phyloP scores from a whole-genome alignment of 306 rosid genomes.

The Fragaria nilgerrensis region DNA sequence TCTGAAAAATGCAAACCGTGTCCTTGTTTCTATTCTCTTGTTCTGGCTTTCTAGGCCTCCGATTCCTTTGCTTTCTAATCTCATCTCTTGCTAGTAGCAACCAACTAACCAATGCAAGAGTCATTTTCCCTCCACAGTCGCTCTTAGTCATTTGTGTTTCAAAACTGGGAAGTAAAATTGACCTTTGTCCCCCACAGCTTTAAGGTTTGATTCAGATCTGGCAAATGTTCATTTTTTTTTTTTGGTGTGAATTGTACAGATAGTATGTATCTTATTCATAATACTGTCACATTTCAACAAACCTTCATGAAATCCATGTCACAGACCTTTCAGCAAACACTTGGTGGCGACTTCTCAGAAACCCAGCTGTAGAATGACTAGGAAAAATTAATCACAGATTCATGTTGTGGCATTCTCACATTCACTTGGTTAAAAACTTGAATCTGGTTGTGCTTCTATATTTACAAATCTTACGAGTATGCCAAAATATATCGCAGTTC shows the following conservation, averaged over 20 bases:
- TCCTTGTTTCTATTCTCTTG: slow-evolving; percentile 17
- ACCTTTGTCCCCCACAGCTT: slow-evolving; percentile 6
- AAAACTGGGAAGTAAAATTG: neutral
- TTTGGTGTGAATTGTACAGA: neutral
- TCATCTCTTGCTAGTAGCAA: neutral
- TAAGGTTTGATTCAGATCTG: slow-evolving; percentile 2
- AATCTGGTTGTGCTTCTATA: neutral
- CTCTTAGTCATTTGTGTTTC: neutral
- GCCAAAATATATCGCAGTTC: neutral
- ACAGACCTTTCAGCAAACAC: neutral
- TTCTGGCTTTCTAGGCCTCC: neutral
- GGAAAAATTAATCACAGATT: neutral
- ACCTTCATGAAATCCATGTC: neutral
- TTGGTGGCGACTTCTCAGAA: neutral
- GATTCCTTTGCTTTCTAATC: slow-evolving; percentile 14
- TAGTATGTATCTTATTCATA: neutral
- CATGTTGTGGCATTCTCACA: neutral
- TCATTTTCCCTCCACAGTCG: neutral
- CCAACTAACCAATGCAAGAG: neutral
- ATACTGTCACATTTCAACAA: neutral
- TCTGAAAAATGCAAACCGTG: slow-evolving; percentile 16
- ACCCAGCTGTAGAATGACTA: neutral
- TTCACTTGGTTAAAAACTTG: neutral
- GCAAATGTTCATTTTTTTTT: neutral
- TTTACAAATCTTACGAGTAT: neutral